These are phyloP conservation scores for Microdochium trichocladiopsis DNA, from an alignment of 2,329 filamentous ascomycete genomes.

Conservation along the genomic window DNA sequence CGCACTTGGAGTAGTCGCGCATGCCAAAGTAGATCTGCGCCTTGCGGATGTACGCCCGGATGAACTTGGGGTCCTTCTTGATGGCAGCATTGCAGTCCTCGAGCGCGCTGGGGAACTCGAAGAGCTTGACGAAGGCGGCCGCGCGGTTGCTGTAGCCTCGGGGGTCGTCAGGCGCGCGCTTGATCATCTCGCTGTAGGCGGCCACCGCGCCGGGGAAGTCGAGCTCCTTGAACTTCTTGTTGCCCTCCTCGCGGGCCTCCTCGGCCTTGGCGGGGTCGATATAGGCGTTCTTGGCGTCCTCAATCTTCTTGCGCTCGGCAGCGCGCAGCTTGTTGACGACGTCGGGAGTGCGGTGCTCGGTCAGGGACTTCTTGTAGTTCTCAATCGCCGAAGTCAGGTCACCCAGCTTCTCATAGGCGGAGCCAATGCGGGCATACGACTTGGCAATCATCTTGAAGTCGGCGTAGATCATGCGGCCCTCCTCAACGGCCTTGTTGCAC, in stretches of 20 bases:
- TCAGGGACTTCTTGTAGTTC: conserved; percentile 89
- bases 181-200: conserved; percentile 93
- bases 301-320: conserved; percentile 80
- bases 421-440: conserved; percentile 92
- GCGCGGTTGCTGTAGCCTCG: conserved; percentile 96
- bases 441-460: conserved; percentile 99
- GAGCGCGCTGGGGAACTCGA: conserved; percentile 89
- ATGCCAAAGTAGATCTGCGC: conserved; percentile 93
- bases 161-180: conserved; percentile 86
- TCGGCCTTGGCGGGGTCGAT: conserved; percentile 89
- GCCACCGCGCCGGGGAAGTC: conserved; percentile 95
- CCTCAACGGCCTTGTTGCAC: conserved; percentile 82
- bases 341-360: conserved; percentile 93
- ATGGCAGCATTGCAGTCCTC: conserved; percentile 90
- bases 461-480: conserved; percentile 81
- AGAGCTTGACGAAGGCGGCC: conserved; percentile 92
- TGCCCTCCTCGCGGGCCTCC: conserved; percentile 88
- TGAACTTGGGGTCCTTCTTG: conserved; percentile 84
- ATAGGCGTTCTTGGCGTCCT: conserved; percentile 70
- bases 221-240: conserved; percentile 92
- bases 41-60: conserved; percentile 94
- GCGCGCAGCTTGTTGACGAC: conserved; percentile 86
- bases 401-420: conserved; percentile 85
- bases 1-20: conserved; percentile 94
- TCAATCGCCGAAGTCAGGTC: conserved; percentile 74